Evolutionary conservation across 164 flowering plant species (phyloP).

Genomic region (Chimonanthus salicifolius): DNA sequence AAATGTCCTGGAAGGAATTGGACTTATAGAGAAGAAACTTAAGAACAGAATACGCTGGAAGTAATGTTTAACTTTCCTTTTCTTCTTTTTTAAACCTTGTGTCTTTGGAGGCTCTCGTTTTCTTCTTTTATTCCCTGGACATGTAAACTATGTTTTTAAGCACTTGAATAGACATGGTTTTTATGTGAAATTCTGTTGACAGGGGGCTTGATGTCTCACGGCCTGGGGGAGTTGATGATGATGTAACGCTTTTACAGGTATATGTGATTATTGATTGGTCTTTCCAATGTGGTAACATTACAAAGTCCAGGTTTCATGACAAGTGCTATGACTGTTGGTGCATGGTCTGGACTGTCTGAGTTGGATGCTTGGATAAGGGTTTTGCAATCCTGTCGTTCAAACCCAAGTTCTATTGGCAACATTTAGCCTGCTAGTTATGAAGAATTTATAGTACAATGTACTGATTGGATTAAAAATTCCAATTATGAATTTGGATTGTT

Average conservation of each 20-base stretch:
- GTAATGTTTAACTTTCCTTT: slow-evolving; percentile 33
- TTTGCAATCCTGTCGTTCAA: too few species aligned
- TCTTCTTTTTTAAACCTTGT: neutral
- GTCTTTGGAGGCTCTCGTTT: neutral
- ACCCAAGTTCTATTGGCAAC: too few species aligned
- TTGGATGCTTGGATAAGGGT: too few species aligned
- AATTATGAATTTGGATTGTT: too few species aligned
- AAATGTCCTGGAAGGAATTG: slow-evolving; percentile 95
- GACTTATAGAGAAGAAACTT: slow-evolving; percentile 89
- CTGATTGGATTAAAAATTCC: too few species aligned
- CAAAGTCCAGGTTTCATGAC: too few species aligned
- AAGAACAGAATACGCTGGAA: slow-evolving; percentile 94
- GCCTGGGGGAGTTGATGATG: slow-evolving; percentile 58
- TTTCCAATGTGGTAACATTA: too few species aligned
- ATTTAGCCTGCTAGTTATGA: too few species aligned
- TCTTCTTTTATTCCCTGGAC: neutral
- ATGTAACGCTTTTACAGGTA: slow-evolving; percentile 61
- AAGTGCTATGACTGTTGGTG: too few species aligned
- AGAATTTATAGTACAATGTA: too few species aligned
- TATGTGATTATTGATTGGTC: neutral
- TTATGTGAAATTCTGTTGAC: slow-evolving; percentile 12
- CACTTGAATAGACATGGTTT: neutral
- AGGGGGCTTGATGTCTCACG: slow-evolving; percentile 67
- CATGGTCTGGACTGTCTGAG: too few species aligned
- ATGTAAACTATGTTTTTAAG: slow-evolving; percentile 5